Evolutionary conservation across 2,329 filamentous ascomycete species (phyloP).

Genomic region (Coniosporium tulheliwenetii): DNA sequence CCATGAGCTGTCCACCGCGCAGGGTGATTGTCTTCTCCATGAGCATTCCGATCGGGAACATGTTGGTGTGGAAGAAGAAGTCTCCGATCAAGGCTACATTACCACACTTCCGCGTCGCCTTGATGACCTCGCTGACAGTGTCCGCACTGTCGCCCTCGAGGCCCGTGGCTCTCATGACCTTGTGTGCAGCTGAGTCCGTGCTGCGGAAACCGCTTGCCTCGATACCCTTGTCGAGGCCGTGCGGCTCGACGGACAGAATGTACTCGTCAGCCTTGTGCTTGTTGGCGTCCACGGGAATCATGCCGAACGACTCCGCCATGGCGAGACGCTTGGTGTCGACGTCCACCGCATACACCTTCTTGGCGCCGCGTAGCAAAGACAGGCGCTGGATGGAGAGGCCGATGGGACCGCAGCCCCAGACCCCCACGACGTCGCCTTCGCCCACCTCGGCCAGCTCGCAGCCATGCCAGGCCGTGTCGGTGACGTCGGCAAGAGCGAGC

Average conservation of each 20-base stretch:
- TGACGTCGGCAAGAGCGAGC: conserved; percentile 15
- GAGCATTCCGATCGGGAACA: conserved; percentile 3
- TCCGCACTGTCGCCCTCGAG: conserved; percentile 3
- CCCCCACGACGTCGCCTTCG: conserved; percentile 14
- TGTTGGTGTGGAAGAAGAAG: conserved; percentile 5
- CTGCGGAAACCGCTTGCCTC: conserved; percentile 4
- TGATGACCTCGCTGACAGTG: conserved; percentile 1
- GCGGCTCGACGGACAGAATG: conserved; percentile 2
- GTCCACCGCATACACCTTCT: conserved; percentile 18
- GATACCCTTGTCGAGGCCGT: conserved; percentile 2
- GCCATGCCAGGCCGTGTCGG: conserved; percentile 17
- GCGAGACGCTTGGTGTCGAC: conserved; percentile 13
- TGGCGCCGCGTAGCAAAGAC: conserved; percentile 14
- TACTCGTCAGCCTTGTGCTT: conserved; percentile 7
- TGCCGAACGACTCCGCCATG: conserved; percentile 14
- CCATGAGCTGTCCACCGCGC: conserved; percentile 3
- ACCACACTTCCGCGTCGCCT: conserved; percentile 5
- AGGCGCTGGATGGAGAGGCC: conserved; percentile 15
- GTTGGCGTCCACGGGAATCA: conserved; percentile 12
- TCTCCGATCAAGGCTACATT: conserved; percentile 5
- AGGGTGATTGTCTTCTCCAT: conserved; percentile 6
- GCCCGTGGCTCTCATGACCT: conserved; percentile 1
- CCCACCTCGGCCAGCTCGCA: conserved; percentile 16
- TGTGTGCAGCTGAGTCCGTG: background rate
- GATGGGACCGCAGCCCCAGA: conserved; percentile 18